Evolutionary conservation across 768 basidiomycete genomes (phyloP).

Genomic region (Boletellus ananas): DNA sequence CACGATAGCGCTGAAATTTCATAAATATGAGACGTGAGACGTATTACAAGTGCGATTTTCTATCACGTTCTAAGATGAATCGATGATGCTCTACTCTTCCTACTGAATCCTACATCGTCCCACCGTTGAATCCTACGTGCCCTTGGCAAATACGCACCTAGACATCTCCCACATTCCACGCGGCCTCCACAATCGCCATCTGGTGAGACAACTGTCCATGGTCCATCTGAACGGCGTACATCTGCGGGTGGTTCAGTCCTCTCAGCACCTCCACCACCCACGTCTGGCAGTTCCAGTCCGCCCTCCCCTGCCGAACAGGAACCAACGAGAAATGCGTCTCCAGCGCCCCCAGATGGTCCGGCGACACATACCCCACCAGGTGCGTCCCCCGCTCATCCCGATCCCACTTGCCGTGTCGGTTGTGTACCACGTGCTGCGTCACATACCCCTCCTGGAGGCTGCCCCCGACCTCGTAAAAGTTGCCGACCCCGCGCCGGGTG

Average conservation of each 20-base stretch:
- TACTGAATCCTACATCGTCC: too few species aligned
- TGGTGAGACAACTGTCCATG: conserved; percentile 8
- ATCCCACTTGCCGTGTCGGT: conserved; percentile 13
- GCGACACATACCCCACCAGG: conserved; percentile 11
- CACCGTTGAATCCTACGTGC: too few species aligned
- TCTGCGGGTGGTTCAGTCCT: conserved; percentile 9
- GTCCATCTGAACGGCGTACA: conserved; percentile 18
- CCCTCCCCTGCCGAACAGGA: conserved; percentile 6
- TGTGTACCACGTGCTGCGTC: conserved; percentile 13
- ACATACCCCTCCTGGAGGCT: conserved; percentile 10
- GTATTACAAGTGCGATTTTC: neutral
- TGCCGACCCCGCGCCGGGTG: conserved; percentile 14
- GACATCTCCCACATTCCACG: conserved; percentile 17
- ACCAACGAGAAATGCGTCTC: conserved; percentile 12
- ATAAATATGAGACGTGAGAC: neutral
- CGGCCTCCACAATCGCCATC: conserved; percentile 14
- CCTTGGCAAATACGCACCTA: neutral
- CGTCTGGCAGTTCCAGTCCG: conserved; percentile 19
- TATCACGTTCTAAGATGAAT: neutral
- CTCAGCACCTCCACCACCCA: conserved; percentile 19
- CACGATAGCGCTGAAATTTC: too few species aligned
- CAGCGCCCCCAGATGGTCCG: neutral
- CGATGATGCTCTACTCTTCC: neutral
- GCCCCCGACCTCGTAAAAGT: conserved; percentile 18
- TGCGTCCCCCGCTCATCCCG: conserved; percentile 11